phyloP scores from a whole-genome alignment of 345 rosid species.

The Aquilaria malaccensis region DNA sequence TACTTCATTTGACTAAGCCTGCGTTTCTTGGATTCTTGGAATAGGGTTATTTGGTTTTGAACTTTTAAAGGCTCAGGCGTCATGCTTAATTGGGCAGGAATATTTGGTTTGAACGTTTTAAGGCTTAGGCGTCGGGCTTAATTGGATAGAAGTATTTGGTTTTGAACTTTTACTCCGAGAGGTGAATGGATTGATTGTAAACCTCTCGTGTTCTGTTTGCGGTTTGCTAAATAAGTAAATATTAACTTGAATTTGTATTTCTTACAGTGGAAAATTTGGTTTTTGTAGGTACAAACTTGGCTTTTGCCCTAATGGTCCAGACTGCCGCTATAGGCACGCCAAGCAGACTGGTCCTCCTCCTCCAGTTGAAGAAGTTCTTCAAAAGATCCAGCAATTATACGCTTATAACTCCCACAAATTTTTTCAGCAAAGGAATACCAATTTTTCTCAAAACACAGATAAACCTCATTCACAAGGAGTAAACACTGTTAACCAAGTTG shows the following conservation, averaged over 20 bases:
- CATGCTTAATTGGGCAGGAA: too few species aligned
- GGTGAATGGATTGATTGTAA: too few species aligned
- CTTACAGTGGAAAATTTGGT: neutral
- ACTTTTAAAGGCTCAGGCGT: neutral
- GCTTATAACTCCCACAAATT: slow-evolving; percentile 70
- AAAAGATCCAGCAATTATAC: slow-evolving; percentile 82
- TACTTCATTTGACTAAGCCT: neutral
- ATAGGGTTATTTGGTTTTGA: neutral
- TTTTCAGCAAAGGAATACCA: slow-evolving; percentile 59
- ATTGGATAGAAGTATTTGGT: slow-evolving; percentile 1
- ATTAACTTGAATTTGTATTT: neutral
- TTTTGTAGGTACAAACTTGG: slow-evolving; percentile 88
- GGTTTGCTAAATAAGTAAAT: neutral
- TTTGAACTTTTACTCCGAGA: neutral
- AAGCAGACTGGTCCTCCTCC: slow-evolving; percentile 97
- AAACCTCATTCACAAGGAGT: slow-evolving; percentile 55
- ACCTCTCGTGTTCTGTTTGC: too few species aligned
- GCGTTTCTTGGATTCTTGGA: neutral
- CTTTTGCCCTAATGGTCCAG: slow-evolving; percentile 98
- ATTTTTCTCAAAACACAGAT: slow-evolving; percentile 51
- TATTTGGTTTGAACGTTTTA: too few species aligned
- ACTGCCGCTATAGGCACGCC: slow-evolving; percentile 92
- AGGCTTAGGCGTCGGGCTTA: neutral
- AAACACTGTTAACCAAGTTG: slow-evolving; percentile 35
- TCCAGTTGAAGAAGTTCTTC: slow-evolving; percentile 90